Conservation (phyloP, 441 rosid genomes). For the Pelargonium cotyledonis region DNA sequence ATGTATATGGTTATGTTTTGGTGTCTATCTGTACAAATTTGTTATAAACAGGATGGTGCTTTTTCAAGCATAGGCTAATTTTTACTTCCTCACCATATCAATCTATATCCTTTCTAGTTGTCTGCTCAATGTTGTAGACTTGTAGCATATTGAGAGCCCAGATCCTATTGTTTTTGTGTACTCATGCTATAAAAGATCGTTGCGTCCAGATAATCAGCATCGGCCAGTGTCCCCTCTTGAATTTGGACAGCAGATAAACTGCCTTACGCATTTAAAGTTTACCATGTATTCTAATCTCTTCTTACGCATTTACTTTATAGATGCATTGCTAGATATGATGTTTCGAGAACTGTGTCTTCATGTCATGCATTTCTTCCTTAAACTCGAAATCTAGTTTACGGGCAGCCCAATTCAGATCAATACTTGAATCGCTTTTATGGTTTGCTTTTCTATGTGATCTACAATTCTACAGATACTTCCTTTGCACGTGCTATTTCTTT, state of each 20-base stretch:
- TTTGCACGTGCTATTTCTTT: neutral
- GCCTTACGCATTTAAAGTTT: neutral
- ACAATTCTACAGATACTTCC: neutral
- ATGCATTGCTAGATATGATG: neutral
- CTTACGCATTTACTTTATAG: neutral
- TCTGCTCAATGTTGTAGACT: neutral
- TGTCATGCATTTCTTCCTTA: neutral
- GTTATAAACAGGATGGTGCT: neutral
- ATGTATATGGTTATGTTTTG: neutral
- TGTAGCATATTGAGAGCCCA: neutral
- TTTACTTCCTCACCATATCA: neutral
- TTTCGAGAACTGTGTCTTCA: neutral
- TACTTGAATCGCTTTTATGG: neutral
- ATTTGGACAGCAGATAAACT: neutral
- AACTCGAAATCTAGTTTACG: neutral
- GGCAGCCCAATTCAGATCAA: neutral
- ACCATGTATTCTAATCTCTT: neutral
- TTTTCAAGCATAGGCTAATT: conserved; percentile 1
- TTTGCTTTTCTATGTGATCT: neutral
- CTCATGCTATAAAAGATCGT: neutral
- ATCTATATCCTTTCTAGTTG: neutral
- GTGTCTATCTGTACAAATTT: neutral
- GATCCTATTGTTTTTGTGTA: neutral
- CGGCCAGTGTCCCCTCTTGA: neutral
- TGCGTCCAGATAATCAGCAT: neutral